Evolutionary conservation across 2,329 filamentous ascomycete species (phyloP).

Genomic region (Talaromyces sp.): DNA sequence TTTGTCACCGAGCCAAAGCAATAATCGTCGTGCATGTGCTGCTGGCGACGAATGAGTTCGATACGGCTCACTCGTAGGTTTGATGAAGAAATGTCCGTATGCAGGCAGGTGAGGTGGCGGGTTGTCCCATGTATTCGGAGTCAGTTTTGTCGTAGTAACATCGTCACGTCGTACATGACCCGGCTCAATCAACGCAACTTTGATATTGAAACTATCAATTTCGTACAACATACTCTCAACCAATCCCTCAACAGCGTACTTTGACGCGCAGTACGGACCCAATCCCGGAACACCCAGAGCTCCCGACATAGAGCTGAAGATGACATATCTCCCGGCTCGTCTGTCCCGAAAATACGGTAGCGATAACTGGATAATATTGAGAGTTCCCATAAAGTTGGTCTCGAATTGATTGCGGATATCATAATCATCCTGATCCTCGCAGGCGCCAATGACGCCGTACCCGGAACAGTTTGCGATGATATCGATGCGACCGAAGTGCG

Average conservation of each 20-base stretch:
- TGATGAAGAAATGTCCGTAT: conserved; percentile 90
- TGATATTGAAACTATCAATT: conserved; percentile 84
- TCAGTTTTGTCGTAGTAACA: conserved; percentile 25
- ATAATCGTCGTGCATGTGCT: conserved; percentile 80
- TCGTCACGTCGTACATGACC: conserved; percentile 86
- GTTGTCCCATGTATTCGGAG: conserved; percentile 24
- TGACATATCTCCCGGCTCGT: conserved; percentile 73
- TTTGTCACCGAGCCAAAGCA: conserved; percentile 89
- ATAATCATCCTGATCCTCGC: conserved; percentile 93
- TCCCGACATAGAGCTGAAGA: conserved; percentile 89
- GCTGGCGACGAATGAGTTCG: conserved; percentile 71
- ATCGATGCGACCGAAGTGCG: conserved; percentile 75
- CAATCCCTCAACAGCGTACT: conserved; percentile 92
- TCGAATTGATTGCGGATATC: conserved; percentile 95
- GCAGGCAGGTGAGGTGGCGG: conserved; percentile 58
- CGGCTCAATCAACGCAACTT: conserved; percentile 87
- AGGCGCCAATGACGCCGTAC: conserved; percentile 90
- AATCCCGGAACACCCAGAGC: conserved; percentile 89
- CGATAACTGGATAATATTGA: conserved; percentile 86
- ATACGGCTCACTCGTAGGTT: conserved; percentile 78
- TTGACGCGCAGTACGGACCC: conserved; percentile 92
- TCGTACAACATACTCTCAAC: conserved; percentile 98
- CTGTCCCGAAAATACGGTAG: conserved; percentile 81
- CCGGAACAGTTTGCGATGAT: conserved; percentile 91
- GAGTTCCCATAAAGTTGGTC: conserved; percentile 93